Evolutionary conservation across 148 eudicot genomes (phyloP).

Genomic region (Chenopodium berlandieri): DNA sequence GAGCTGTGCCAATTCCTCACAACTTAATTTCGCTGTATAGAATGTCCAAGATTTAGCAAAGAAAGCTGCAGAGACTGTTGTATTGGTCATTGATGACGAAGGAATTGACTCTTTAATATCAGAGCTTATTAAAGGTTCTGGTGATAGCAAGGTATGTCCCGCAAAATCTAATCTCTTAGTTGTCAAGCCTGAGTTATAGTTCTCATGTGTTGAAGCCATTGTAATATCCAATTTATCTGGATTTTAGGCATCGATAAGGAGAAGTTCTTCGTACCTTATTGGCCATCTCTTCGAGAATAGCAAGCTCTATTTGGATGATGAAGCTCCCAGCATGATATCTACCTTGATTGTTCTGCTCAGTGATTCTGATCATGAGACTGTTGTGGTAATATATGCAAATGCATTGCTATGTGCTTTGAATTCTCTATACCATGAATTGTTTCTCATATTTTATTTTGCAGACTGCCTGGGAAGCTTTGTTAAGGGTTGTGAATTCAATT

Average conservation of each 20-base stretch:
- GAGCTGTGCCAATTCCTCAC: background rate
- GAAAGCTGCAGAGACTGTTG: slow-evolving; percentile 97
- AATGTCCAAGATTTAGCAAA: slow-evolving; percentile 69
- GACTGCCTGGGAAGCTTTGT: slow-evolving; percentile 96
- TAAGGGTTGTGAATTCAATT: slow-evolving; percentile 71
- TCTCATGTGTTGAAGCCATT: background rate
- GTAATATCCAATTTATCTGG: slow-evolving; percentile 9
- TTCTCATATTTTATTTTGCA: slow-evolving; percentile 36
- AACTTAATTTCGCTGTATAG: slow-evolving; percentile 31
- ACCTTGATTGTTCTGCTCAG: slow-evolving; percentile 86
- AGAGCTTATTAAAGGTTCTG: slow-evolving; percentile 83
- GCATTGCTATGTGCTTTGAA: slow-evolving; percentile 10
- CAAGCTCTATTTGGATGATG: slow-evolving; percentile 86
- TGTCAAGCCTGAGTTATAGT: background rate
- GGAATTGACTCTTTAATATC: slow-evolving; percentile 78
- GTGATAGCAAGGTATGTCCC: slow-evolving; percentile 59
- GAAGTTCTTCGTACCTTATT: slow-evolving; percentile 75
- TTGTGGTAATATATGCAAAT: slow-evolving; percentile 48
- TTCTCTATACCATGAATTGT: slow-evolving; percentile 9
- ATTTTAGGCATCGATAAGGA: slow-evolving; percentile 70
- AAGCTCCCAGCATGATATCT: slow-evolving; percentile 86
- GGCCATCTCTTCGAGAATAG: slow-evolving; percentile 90
- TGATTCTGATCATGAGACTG: slow-evolving; percentile 75
- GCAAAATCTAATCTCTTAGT: background rate
- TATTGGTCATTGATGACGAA: slow-evolving; percentile 90